Evolutionary conservation across 768 basidiomycete species (phyloP), one percentile per base, ranked within the genome.

Genomic region (Naematelia encephala): DNA sequence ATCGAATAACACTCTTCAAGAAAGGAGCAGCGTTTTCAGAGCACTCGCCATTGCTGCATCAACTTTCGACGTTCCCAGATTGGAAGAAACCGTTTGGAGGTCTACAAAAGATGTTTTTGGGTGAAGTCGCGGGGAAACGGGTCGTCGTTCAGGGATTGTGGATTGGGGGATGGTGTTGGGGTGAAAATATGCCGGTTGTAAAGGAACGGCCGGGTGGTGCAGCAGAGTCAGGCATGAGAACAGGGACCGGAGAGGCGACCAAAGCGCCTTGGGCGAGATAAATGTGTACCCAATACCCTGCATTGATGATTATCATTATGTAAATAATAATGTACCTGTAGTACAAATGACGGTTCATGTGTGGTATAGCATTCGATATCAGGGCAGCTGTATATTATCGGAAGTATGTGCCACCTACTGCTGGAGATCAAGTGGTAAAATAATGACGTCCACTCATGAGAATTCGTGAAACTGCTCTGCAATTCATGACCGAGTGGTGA

Each of bases 21-120:
- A 27, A 19, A 25, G 65, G 66, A 14, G 67, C 67, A 16, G 22
- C 65, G 1, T 69, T 73, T 62, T 69, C 67, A 11, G 71, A 73
- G 47, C 71, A 73, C 54, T 73, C 71, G 0, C 90, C 93, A 3
- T 87, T 96, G 64, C 79, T 98, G 43, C 80, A 92, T 73, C 85
- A 87, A 53, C 90, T 97, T 57, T 90, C 91, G 5, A 82, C 83
- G 1, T 87, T 87, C n/a, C 85, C 86, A n/a, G 85, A 83, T 63
- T 99, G 91, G 91, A 80, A 79, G 47, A 99, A 97, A 78, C 91
- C 91, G 34, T 89, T 91, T 77, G 83, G 83, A 30, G 92, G 96
- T 5, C 74, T 98, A 56, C 84, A 90, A 75, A 96, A 94, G 79
- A 97, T 99, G 94, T 98, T 94, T 75, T 85, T 90, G 84, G 91